Evolutionary conservation across 495 filamentous ascomycete genomes (phyloP), one percentile per base, ranked within the genome.

Genomic region (Chlorociboria aeruginascens): DNA sequence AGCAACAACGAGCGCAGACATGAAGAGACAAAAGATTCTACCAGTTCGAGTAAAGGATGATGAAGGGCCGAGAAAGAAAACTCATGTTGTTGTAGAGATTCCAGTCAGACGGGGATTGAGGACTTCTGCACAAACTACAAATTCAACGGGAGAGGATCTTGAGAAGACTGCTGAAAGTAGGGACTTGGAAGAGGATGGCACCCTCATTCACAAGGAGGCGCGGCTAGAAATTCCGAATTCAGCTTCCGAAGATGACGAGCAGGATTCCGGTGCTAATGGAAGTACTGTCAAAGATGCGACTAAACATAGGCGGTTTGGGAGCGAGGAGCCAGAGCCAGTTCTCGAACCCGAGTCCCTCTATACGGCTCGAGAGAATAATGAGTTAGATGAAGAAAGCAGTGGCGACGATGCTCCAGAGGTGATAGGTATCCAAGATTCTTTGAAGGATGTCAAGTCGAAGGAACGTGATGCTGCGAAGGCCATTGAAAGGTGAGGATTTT

Each of bases 321-420:
- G 49, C 29, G 52, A 59, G 32, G 49, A 50, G 16, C 17, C 40
- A 16, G 42, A 44, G 29, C 9, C 16, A 20, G 38, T 40, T 12
- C 31, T 31, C 3, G 38, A 39, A 8, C 12, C 40, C 6, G 49
- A 49, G n/a, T 35, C 50, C 14, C 48, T 51, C n/a, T 55, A 48
- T 20, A 54, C 52, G 6, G 52, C 52, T 1, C 34, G 11, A n/a
- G 45, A 48, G 16, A 12, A 11, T 10, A 9, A 11, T 33, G 32
- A 39, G 8, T 20, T 33, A n/a, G 49, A 44, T 7, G 49, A 52
- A 6, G 54, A 54, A 25, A 37, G 40, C 20, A 54, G 51, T 35
- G 56, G 55, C 38, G 52, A 59, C 44, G 56, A 59, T 36, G 56
- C 52, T 30, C 56, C 56, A 39, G 52, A 59, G 35, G 52, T 47